These are phyloP conservation scores for Sclerotiophoma versabilis DNA, from an alignment of 2,329 filamentous ascomycete species.

Conservation along the genomic window DNA sequence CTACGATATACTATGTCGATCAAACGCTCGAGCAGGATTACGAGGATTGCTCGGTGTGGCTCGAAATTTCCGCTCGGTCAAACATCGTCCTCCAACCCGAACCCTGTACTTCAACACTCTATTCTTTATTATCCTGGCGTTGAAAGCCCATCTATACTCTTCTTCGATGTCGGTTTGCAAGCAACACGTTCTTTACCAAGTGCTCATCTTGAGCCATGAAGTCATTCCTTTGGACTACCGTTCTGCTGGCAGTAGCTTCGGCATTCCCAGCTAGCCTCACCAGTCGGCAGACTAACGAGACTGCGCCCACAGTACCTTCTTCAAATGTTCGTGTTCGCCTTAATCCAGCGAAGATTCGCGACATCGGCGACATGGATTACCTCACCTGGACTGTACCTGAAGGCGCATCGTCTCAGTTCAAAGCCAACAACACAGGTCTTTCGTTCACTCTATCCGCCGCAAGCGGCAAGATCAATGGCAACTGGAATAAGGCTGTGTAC, in stretches of 20 bases:
- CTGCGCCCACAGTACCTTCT: neutral
- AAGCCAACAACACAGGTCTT: conserved; percentile 5
- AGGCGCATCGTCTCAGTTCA: conserved; percentile 10
- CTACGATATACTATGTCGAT: neutral
- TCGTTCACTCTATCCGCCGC: conserved; percentile 21
- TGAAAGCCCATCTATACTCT: neutral
- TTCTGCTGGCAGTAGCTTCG: conserved; percentile 2
- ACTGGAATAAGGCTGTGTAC: conserved; percentile 34
- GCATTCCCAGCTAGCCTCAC: neutral
- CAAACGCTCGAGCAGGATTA: conserved; percentile 8
- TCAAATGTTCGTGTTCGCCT: conserved; percentile 17
- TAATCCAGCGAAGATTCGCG: conserved; percentile 20
- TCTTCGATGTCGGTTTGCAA: neutral
- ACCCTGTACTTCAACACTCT: neutral
- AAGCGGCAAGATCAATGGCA: conserved; percentile 29
- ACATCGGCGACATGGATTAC: conserved; percentile 19
- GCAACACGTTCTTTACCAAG: neutral
- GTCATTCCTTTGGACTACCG: conserved; percentile 1
- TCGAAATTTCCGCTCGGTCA: conserved; percentile 6
- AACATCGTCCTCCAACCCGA: conserved; percentile 14
- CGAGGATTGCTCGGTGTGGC: neutral
- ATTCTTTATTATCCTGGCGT: neutral
- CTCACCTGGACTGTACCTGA: conserved; percentile 21
- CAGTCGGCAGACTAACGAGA: neutral
- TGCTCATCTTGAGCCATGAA: neutral